Base-by-base conservation (phyloP, 306 rosid species). In the Casuarina cunninghamiana region DNA sequence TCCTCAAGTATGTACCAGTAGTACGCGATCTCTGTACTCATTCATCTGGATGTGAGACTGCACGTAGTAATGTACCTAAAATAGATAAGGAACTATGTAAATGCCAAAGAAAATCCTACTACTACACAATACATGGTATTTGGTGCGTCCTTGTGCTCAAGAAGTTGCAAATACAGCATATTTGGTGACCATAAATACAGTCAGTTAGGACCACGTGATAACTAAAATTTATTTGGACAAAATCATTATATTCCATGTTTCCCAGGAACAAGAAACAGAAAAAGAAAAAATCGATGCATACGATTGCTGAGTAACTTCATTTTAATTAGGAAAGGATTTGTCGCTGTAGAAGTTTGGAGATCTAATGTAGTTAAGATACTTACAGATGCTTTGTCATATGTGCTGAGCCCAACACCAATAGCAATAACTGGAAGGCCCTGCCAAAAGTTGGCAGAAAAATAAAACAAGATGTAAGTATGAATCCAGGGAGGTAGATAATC, bases 21-120 rank as follows among this genome's bases (percentile, higher is more conserved):
- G 68, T 48, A 96, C 94, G n/a, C 94, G 80, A 77, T 96, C 99
- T 80, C 99, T 87, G 43, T 89, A 96, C 85, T 96, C 99, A 16
- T 96, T 96, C 83, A 91, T 72, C 86, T 96, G 98, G 85, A 96
- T 93, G 83, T 96, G 97, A 8, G 98, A 93, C 75, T 96, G 98
- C 79, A 96, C 89, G 84, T 96, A 96, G 85, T 89, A 83, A 78
- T 93, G 87, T 83, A 89, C 97, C 99, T 95, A 83, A 19, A 79
- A 81, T 61, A 44, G 70, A 44, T 26, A 79, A 75, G 32, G 48
- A 75, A 58, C 32, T 32, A 58, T 26, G 65, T 26, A 11, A 58
- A 37, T 58, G 12, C 32, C 32, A 66, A 3, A 41, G 71, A 42
- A 66, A 77, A 60, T 41, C n/a, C 66, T 8, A 35, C 10, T 26